Percentiles rank a stretch among this genome's conserved stretches.
These are phyloP conservation scores for Citrus medica DNA, from an alignment of 345 rosid species.

Conservation along the genomic window DNA sequence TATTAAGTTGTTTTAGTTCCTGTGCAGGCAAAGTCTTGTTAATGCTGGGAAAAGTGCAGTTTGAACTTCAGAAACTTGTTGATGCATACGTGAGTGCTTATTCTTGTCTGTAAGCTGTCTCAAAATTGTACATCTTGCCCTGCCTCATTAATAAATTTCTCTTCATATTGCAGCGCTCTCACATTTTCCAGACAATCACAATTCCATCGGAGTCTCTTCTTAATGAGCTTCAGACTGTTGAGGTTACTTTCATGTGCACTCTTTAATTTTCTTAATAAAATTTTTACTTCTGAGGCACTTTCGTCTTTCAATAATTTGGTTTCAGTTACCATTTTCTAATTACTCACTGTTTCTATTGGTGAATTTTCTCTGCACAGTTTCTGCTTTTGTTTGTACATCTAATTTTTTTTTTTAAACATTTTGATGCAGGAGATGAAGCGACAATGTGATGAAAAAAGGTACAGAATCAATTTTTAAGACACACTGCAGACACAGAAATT, in stretches of 20 bases:
- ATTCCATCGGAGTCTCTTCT: conserved; percentile 91
- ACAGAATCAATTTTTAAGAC: conserved; percentile 9
- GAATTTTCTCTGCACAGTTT: not conserved
- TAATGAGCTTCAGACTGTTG: conserved; percentile 91
- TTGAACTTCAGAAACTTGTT: conserved; percentile 77
- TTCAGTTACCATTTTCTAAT: not conserved
- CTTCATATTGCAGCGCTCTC: conserved; percentile 67
- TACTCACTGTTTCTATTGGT: not conserved
- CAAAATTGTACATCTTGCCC: conserved; percentile 5
- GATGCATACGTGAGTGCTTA: conserved; percentile 77
- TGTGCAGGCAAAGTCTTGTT: conserved; percentile 70
- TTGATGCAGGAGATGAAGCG: conserved; percentile 91
- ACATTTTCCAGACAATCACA: conserved; percentile 79
- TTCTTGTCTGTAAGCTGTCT: conserved; percentile 3
- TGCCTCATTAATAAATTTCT: conserved; percentile 9
- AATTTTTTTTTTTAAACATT: not conserved
- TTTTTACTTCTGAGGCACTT: not conserved
- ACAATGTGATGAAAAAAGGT: conserved; percentile 97
- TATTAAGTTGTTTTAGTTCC: conserved; percentile 13
- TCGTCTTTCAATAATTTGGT: not conserved
- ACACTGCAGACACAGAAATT: not conserved
- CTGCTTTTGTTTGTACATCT: not conserved
- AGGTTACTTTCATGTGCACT: conserved; percentile 56
- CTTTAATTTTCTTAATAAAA: not conserved
- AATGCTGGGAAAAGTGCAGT: conserved; percentile 88